Percentiles rank a stretch among this genome's conserved stretches.
Evolutionary conservation across 2,329 filamentous ascomycete genomes (phyloP).

Genomic region (Phoma sp.): DNA sequence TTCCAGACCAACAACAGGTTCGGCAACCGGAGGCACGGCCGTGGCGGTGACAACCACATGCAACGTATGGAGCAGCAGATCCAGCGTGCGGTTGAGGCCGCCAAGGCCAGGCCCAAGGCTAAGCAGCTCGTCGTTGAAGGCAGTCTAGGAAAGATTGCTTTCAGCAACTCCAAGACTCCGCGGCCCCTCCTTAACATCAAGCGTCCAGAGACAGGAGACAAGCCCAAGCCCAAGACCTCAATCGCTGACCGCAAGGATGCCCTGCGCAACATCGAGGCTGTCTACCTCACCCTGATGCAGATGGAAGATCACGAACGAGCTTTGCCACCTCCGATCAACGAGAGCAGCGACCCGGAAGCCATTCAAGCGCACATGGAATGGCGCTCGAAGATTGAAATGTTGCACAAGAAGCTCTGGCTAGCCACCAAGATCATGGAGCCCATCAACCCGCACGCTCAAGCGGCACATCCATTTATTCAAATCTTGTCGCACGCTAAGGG

Average conservation of each 20-base stretch:
- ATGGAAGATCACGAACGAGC: conserved; percentile 91
- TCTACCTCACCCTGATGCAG: conserved; percentile 88
- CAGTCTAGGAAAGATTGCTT: conserved; percentile 95
- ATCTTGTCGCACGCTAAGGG: conserved; percentile 95
- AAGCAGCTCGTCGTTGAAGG: conserved; percentile 96
- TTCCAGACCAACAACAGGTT: conserved; percentile 91
- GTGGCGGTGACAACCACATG: conserved; percentile 93
- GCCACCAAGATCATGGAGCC: conserved; percentile 92
- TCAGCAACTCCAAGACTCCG: conserved; percentile 97
- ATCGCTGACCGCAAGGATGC: conserved; percentile 80
- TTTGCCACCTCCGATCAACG: conserved; percentile 72
- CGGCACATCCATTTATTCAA: conserved; percentile 89
- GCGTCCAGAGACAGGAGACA: conserved; percentile 72
- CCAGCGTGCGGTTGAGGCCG: conserved; percentile 93
- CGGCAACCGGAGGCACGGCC: conserved; percentile 75
- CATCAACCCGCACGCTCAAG: conserved; percentile 68
- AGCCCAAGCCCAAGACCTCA: conserved; percentile 53
- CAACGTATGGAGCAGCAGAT: conserved; percentile 99
- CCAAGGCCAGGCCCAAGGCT: conserved; percentile 97
- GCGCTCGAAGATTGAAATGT: conserved; percentile 71
- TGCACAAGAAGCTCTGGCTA: conserved; percentile 83
- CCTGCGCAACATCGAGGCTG: conserved; percentile 83
- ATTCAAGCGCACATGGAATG: conserved; percentile 80
- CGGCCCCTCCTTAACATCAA: conserved; percentile 96
- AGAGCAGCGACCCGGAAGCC: conserved; percentile 69